Percentiles rank a stretch among this genome's conserved stretches.
These are phyloP conservation scores for Plasmodium knowlesi DNA, from an alignment of 169 alveolate species.

Conservation along the genomic window DNA sequence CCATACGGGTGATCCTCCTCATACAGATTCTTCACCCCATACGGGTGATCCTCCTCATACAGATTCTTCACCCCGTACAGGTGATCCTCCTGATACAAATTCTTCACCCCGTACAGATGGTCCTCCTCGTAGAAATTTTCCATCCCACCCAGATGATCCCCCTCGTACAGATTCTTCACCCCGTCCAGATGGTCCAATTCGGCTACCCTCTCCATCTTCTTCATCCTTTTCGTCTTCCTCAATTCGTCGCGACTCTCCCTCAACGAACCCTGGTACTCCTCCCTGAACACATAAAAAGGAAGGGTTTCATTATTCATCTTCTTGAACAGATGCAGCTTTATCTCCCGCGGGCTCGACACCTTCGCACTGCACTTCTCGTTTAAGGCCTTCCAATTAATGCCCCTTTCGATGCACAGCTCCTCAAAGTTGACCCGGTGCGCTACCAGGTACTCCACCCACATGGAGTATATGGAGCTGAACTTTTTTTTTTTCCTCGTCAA, in stretches of 20 bases:
- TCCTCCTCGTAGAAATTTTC: neutral
- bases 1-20: neutral
- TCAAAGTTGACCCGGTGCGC: neutral
- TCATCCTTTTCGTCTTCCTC: neutral
- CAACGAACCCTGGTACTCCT: conserved; percentile 20
- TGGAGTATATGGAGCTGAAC: conserved; percentile 5
- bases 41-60: neutral
- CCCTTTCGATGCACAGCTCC: conserved; percentile 17
- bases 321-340: conserved; percentile 2
- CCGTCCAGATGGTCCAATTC: neutral
- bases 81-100: neutral
- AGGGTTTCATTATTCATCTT: conserved; percentile 7
- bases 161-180: neutral
- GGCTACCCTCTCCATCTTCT: too few species aligned
- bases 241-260: neutral
- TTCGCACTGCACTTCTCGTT: conserved; percentile 4
- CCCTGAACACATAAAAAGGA: conserved; percentile 15
- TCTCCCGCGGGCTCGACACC: neutral
- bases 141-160: neutral
- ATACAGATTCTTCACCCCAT: too few species aligned
- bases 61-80: neutral
- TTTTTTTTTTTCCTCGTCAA: conserved; percentile 49
- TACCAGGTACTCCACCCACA: conserved; percentile 35
- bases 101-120: neutral
- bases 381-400: neutral